phyloP scores from a whole-genome alignment of 495 filamentous ascomycete species.

The Podospora bellae-mahoneyi region DNA sequence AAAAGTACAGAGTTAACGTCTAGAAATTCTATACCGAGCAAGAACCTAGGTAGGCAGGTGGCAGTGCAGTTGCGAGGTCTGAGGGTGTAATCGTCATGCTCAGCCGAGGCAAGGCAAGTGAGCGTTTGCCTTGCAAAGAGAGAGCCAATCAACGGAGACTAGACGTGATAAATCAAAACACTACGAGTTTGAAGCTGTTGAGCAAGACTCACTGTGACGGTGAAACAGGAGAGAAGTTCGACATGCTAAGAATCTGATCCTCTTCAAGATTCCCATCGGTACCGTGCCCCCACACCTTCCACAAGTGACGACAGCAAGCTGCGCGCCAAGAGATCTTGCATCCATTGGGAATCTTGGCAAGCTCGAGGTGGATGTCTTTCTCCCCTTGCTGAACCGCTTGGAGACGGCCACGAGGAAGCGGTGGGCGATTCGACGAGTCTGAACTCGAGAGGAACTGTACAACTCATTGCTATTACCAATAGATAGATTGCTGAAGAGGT shows the following conservation, averaged over 20 bases:
- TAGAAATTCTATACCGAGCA: not conserved
- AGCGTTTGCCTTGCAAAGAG: not conserved
- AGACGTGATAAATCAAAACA: not conserved
- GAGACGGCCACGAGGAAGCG: not conserved
- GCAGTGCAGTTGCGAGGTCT: not conserved
- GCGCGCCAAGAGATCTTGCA: not conserved
- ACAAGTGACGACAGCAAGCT: not conserved
- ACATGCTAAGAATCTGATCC: not conserved
- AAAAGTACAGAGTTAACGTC: not conserved
- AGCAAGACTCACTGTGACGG: too few species aligned
- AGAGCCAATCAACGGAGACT: not conserved
- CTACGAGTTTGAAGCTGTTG: not conserved
- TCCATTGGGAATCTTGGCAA: not conserved
- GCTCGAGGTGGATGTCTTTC: not conserved
- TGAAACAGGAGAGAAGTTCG: not conserved
- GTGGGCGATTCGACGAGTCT: not conserved
- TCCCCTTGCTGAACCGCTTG: not conserved
- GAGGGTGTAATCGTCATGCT: not conserved
- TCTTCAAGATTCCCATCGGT: not conserved
- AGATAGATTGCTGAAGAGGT: not conserved
- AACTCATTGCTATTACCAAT: not conserved
- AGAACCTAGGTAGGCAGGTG: not conserved
- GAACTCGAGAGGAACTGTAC: not conserved
- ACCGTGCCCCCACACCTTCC: conserved; percentile 1
- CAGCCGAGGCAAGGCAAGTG: not conserved